phyloP scores from a whole-genome alignment of 2,329 filamentous ascomycete genomes.

The Epicoccum nigrum region DNA sequence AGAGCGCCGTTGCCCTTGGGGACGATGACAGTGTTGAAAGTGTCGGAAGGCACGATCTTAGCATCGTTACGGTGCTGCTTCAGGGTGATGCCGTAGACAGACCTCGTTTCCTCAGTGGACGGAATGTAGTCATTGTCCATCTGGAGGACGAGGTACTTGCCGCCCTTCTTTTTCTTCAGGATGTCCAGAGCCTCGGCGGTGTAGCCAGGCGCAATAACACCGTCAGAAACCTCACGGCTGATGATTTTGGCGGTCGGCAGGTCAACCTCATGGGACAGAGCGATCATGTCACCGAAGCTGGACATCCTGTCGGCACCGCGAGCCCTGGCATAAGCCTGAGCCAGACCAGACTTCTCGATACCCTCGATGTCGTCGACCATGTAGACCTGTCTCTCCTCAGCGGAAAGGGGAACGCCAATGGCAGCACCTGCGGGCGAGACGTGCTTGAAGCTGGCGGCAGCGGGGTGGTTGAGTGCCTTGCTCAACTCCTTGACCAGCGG shows the following conservation, averaged over 20 bases:
- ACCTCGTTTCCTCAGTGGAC: constrained; percentile 75
- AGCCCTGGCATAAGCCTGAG: constrained; percentile 94
- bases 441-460: constrained; percentile 96
- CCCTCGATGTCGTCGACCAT: constrained; percentile 96
- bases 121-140: constrained; percentile 90
- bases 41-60: constrained; percentile 77
- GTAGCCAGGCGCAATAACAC: constrained; percentile 90
- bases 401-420: constrained; percentile 84
- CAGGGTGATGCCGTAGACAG: constrained; percentile 87
- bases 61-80: constrained; percentile 93
- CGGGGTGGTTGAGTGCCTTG: constrained; percentile 82
- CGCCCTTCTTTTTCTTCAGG: constrained; percentile 96
- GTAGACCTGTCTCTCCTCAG: constrained; percentile 94
- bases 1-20: constrained; percentile 78
- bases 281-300: constrained; percentile 96
- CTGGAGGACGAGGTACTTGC: constrained; percentile 93
- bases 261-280: constrained; percentile 88
- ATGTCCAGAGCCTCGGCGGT: constrained; percentile 85
- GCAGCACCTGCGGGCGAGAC: constrained; percentile 96
- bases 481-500: constrained; percentile 95
- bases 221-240: constrained; percentile 95
- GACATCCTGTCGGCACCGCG: constrained; percentile 98
- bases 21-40: constrained; percentile 84
- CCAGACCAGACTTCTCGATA: constrained; percentile 82
- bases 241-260: constrained; percentile 96